Base-by-base conservation (phyloP, 2,329 filamentous ascomycete genomes). In the Claviceps sp. region DNA sequence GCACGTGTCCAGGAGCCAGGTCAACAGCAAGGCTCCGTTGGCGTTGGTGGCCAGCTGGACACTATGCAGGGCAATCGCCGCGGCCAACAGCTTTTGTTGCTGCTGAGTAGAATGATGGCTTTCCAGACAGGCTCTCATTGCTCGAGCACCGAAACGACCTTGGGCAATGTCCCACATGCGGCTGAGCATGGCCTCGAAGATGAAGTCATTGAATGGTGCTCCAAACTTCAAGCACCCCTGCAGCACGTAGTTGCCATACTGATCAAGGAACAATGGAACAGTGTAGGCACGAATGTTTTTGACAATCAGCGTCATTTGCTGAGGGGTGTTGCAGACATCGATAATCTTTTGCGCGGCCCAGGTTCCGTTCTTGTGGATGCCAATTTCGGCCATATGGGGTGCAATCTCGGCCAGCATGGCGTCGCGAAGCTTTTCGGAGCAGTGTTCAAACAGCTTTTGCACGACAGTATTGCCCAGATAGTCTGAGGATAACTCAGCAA, bases 301-400 rank as follows among this genome's bases (percentile, higher is more conserved):
- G 29, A 93, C 85, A 62, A 98, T 91, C 70, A 88, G 73, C 46
- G 75, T 71, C 83, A 93, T 91, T 69, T 97, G 90, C 42, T 75
- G 72, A 5, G 85, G 82, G 1, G 86, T 88, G 69, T 93, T 88
- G 66, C 89, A 91, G 6, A 95, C 88, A 62, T 97, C 91, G 59
- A 98, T 97, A 62, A 98, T 97, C 77, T 97, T 98, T 70, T 98
- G 93, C 1, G 93, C 93, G 51, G 93, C 93, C 93, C 93, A 98
- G 1, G 93, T 98, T 56, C 93, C 93, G 62, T 98, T 98, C 79
- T 98, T 98, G 77, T 98, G 93, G 7, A 96, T 83, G 60, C 93
- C 93, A 68, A 97, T 96, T 69, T 97, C 90, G 26, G 91, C 89
- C 65, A 97, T 79, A 64, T 96, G 90, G 53, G 91, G 90, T 2